Conservation (phyloP, 2,329 filamentous ascomycete genomes). For the Furcasterigmium sp. region DNA sequence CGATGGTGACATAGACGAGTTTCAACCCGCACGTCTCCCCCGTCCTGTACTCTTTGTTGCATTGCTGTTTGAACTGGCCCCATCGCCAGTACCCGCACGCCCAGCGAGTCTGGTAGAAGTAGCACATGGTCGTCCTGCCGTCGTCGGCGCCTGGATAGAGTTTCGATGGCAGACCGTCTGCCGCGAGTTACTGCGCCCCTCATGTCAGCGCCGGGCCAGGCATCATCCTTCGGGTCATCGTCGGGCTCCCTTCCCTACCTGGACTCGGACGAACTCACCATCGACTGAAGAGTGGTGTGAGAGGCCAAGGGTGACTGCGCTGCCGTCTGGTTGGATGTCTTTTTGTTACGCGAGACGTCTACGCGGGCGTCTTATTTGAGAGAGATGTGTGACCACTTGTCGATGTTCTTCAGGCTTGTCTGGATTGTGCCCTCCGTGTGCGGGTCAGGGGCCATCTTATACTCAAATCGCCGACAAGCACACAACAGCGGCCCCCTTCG, state of each 20-base stretch:
- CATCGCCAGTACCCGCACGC: slow-evolving; percentile 89
- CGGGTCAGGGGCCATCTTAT: slow-evolving; percentile 33
- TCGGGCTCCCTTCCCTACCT: too few relatives aligned
- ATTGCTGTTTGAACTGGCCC: slow-evolving; percentile 89
- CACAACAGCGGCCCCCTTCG: not conserved
- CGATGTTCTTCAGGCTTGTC: not conserved
- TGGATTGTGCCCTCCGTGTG: slow-evolving; percentile 1
- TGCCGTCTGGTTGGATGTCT: too few relatives aligned
- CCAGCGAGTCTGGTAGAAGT: slow-evolving; percentile 87
- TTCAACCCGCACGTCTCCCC: slow-evolving; percentile 96
- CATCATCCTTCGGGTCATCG: too few relatives aligned
- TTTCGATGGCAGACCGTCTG: too few relatives aligned
- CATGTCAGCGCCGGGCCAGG: too few relatives aligned
- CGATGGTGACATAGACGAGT: slow-evolving; percentile 71
- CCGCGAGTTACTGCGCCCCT: too few relatives aligned
- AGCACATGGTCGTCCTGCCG: slow-evolving; percentile 65
- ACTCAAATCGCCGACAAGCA: slow-evolving; percentile 20
- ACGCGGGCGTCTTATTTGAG: too few relatives aligned
- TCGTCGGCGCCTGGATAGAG: too few relatives aligned
- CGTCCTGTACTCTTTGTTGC: slow-evolving; percentile 89
- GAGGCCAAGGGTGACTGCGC: too few relatives aligned
- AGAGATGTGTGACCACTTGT: not conserved
- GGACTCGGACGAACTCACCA: too few relatives aligned
- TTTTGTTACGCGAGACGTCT: too few relatives aligned
- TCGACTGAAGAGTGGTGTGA: too few relatives aligned